Conservation (phyloP, 768 basidiomycete genomes). For the Kondoa malvinella region DNA sequence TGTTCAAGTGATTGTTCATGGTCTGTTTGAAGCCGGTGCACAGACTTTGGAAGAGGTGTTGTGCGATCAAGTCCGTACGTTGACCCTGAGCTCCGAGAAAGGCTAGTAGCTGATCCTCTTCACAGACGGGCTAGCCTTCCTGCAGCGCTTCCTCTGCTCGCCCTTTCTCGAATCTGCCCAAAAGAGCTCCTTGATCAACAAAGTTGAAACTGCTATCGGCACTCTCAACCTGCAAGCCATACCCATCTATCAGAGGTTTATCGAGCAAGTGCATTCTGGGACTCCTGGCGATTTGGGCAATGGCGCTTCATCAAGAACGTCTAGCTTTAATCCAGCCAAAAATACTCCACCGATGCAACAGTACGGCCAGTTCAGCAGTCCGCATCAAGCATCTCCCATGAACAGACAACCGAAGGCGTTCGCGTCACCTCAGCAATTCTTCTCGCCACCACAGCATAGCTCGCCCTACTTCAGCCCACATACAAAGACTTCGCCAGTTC, state of each 20-base stretch:
- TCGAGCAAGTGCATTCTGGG: neutral
- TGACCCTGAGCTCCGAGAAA: too few relatives aligned
- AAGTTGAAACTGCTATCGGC: neutral
- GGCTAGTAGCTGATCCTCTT: too few relatives aligned
- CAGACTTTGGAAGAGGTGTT: conserved; percentile 85
- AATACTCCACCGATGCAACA: neutral
- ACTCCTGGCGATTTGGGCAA: neutral
- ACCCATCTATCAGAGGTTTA: neutral
- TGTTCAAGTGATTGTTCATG: conserved; percentile 66
- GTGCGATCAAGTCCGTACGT: conserved; percentile 65
- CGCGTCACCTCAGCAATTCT: neutral
- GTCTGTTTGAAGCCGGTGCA: conserved; percentile 75
- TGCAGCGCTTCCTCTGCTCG: neutral
- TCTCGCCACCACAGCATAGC: neutral
- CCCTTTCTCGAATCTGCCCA: neutral
- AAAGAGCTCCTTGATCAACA: neutral
- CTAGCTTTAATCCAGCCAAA: neutral
- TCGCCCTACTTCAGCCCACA: neutral
- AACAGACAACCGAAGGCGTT: neutral
- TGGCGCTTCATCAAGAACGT: neutral
- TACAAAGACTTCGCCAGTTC: too few relatives aligned
- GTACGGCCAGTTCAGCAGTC: neutral
- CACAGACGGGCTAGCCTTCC: conserved; percentile 5
- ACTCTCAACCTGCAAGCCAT: neutral
- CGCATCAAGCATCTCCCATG: neutral